Evolutionary conservation across 768 basidiomycete species (phyloP).

Genomic region (Podaxis sp.): DNA sequence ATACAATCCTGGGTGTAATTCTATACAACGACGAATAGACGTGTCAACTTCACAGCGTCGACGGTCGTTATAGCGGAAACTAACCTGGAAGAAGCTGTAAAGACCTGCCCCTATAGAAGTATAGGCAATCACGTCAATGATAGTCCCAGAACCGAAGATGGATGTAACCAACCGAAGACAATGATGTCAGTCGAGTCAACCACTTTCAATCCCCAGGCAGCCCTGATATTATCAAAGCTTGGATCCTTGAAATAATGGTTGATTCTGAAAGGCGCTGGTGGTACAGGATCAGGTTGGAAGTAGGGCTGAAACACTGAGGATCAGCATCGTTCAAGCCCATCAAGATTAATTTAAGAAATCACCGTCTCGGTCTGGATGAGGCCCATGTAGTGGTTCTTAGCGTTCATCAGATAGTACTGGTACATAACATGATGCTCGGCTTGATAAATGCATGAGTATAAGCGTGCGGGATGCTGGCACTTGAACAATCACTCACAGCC

Average conservation of each 20-base stretch:
- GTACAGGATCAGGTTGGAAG: constrained; percentile 57
- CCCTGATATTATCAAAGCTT: constrained; percentile 33
- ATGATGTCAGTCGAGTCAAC: constrained; percentile 52
- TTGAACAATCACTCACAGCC: constrained; percentile 20
- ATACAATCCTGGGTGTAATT: constrained; percentile 54
- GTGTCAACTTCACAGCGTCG: not conserved
- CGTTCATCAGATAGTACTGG: constrained; percentile 64
- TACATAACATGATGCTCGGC: constrained; percentile 71
- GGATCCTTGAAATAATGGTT: constrained; percentile 54
- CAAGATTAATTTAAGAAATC: constrained; percentile 1
- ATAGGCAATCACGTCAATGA: not conserved
- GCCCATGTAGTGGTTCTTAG: constrained; percentile 67
- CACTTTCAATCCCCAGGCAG: constrained; percentile 58
- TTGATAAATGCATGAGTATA: constrained; percentile 19
- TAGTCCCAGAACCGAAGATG: not conserved
- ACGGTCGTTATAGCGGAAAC: constrained; percentile 13
- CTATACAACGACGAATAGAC: constrained; percentile 24
- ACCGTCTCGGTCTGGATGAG: constrained; percentile 78
- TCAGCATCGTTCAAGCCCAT: not conserved
- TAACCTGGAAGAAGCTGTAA: constrained; percentile 67
- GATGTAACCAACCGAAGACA: constrained; percentile 52
- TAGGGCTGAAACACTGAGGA: constrained; percentile 48
- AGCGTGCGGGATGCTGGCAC: not conserved
- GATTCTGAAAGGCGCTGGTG: constrained; percentile 54
- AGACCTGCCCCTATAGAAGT: constrained; percentile 51